Conservation (phyloP, 352 stramenopile species). For the Aphanomyces cochlioides region DNA sequence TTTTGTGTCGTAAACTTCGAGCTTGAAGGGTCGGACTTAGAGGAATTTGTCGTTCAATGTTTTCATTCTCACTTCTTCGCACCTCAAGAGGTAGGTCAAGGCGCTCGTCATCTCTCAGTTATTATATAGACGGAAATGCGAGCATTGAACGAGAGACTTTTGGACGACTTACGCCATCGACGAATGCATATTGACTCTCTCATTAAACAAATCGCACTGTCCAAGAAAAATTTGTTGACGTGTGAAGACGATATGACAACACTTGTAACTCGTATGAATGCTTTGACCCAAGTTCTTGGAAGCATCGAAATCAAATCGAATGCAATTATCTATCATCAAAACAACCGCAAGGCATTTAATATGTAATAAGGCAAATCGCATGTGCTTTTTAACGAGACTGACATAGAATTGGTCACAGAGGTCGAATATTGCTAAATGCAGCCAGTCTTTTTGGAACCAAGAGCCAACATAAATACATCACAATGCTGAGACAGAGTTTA, state of each 20-base stretch:
- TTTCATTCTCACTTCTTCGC: slow-evolving; percentile 19
- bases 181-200: slow-evolving; percentile 2
- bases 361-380: not conserved
- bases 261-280: slow-evolving; percentile 8
- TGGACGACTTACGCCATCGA: slow-evolving; percentile 22
- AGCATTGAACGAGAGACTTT: slow-evolving; percentile 3
- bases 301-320: slow-evolving; percentile 23
- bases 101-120: not conserved
- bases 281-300: not conserved
- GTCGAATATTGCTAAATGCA: slow-evolving; percentile 8
- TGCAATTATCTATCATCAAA: not conserved
- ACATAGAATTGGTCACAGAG: slow-evolving; percentile 8
- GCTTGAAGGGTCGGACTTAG: not conserved
- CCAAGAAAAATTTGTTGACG: not conserved
- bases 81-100: not conserved
- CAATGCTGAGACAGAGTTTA: slow-evolving; percentile 13
- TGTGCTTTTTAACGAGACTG: not conserved
- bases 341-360: not conserved
- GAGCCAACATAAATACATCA: not conserved
- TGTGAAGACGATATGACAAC: slow-evolving; percentile 22
- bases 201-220: slow-evolving; percentile 18
- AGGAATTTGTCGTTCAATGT: not conserved
- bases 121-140: slow-evolving; percentile 14
- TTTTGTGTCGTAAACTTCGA: slow-evolving; percentile 26
- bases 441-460: slow-evolving; percentile 5